Conservation (phyloP, 176 grass and related monocot species). For the Neostapfia colusana region DNA sequence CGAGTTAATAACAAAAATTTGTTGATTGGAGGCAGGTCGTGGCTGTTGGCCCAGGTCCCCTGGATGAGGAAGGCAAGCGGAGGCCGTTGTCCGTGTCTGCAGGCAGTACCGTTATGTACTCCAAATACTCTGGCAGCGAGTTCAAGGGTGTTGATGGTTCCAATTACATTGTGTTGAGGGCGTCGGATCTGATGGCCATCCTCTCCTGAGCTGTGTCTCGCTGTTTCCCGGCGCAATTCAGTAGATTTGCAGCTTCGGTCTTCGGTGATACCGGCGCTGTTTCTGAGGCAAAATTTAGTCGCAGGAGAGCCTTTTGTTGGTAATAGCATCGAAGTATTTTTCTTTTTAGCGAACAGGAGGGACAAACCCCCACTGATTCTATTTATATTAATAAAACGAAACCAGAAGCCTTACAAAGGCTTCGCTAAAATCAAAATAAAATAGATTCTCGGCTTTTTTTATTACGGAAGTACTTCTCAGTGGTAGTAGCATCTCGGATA, state of each 20-base stretch:
- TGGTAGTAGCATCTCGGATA: too few species aligned
- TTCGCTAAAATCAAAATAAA: too few species aligned
- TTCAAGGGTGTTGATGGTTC: slow-evolving; percentile 68
- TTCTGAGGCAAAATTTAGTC: background rate
- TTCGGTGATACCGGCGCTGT: background rate
- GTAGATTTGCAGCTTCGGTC: background rate
- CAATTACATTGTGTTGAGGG: slow-evolving; percentile 55
- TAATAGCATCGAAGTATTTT: too few species aligned
- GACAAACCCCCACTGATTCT: too few species aligned
- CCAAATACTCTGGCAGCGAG: slow-evolving; percentile 74
- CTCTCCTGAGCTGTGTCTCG: slow-evolving; percentile 42
- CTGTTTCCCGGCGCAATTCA: background rate
- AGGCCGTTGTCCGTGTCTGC: slow-evolving; percentile 47
- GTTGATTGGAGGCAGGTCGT: slow-evolving; percentile 45
- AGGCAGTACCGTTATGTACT: slow-evolving; percentile 62
- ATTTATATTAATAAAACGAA: too few species aligned
- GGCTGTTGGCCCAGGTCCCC: slow-evolving; percentile 54
- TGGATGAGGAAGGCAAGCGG: slow-evolving; percentile 67
- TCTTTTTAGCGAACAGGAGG: too few species aligned
- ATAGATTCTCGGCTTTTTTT: too few species aligned
- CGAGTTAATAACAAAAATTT: background rate
- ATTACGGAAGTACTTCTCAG: too few species aligned
- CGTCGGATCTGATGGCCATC: slow-evolving; percentile 74
- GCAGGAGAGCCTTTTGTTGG: background rate
- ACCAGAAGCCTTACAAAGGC: too few species aligned